Evolutionary conservation across 2,329 filamentous ascomycete species (phyloP).

Genomic region (Ustilaginoidea virens): DNA sequence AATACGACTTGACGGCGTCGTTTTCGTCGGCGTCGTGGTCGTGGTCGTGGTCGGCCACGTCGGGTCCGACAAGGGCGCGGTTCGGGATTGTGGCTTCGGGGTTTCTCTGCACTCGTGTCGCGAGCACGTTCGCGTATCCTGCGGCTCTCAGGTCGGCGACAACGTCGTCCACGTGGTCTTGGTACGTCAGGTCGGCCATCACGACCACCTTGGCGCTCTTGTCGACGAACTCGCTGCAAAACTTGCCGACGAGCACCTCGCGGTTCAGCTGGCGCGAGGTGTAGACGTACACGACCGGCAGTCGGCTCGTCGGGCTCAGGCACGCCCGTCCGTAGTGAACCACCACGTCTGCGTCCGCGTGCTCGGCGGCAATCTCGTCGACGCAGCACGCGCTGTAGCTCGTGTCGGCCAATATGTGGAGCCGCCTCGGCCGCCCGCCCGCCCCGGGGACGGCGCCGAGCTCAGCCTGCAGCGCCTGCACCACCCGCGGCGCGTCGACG

Average conservation of each 20-base stretch:
- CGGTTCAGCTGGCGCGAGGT: constrained; percentile 57
- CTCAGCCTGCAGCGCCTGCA: constrained; percentile 32
- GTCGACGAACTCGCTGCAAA: constrained; percentile 53
- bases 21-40: too few relatives aligned
- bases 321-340: constrained; percentile 92
- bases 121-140: constrained; percentile 58
- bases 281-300: constrained; percentile 85
- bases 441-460: constrained; percentile 7
- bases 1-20: constrained; percentile 45
- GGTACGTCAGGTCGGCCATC: constrained; percentile 82
- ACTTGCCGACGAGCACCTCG: constrained; percentile 38
- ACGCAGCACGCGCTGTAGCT: constrained; percentile 96
- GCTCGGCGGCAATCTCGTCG: constrained; percentile 91
- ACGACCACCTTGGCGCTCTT: constrained; percentile 52
- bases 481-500: constrained; percentile 67
- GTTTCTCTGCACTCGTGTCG: constrained; percentile 60
- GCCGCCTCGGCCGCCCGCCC: constrained; percentile 13
- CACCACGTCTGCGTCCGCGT: constrained; percentile 77
- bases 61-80: constrained; percentile 40
- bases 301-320: constrained; percentile 70
- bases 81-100: constrained; percentile 76
- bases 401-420: constrained; percentile 87
- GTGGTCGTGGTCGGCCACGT: constrained; percentile 23
- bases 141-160: constrained; percentile 32
- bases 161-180: constrained; percentile 53